Evolutionary conservation across 345 rosid species (phyloP).

Genomic region (Syzygium oleosum): DNA sequence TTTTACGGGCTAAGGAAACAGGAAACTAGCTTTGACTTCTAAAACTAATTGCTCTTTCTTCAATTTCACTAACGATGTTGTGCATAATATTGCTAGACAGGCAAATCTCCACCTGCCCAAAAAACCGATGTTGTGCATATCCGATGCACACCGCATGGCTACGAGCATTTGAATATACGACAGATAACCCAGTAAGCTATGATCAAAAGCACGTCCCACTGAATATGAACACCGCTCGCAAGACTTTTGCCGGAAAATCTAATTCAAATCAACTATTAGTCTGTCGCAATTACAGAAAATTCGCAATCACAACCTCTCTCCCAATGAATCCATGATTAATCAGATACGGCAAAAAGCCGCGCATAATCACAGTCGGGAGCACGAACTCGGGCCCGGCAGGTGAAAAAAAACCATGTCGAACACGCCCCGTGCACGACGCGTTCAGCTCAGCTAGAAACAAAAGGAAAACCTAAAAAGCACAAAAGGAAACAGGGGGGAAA

Average conservation of each 20-base stretch:
- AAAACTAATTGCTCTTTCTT: not conserved
- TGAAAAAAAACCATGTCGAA: not conserved
- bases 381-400: not conserved
- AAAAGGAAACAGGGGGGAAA: not conserved
- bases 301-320: not conserved
- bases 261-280: not conserved
- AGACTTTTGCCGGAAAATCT: not conserved
- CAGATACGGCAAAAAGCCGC: not conserved
- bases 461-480: not conserved
- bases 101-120: not conserved
- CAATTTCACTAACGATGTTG: not conserved
- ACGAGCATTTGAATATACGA: not conserved
- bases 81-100: not conserved
- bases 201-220: not conserved
- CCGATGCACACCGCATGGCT: not conserved
- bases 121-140: not conserved
- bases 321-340: not conserved
- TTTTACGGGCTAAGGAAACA: not conserved
- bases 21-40: not conserved
- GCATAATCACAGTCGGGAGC: not conserved
- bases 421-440: not conserved
- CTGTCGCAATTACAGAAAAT: not conserved
- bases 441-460: not conserved
- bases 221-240: not conserved
- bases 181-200: not conserved